Conservation (phyloP, 306 rosid species). For the Prunus kanzakura region DNA sequence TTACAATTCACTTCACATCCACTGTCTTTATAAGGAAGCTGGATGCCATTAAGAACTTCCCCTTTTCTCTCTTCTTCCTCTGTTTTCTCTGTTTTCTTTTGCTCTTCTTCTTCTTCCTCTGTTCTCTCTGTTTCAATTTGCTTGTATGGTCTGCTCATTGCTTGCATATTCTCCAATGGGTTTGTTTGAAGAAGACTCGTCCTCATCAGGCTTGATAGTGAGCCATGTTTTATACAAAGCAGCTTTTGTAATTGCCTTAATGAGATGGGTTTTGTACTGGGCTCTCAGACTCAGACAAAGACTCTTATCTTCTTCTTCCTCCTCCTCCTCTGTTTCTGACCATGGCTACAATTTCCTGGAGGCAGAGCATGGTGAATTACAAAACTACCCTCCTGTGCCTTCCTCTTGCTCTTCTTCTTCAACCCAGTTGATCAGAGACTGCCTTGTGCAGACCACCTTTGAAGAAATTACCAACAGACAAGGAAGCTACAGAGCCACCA, state of each 20-base stretch:
- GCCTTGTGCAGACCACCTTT: slow-evolving; percentile 44
- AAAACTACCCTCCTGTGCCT: neutral
- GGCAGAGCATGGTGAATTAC: neutral
- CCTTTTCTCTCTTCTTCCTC: slow-evolving; percentile 33
- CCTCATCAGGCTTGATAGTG: slow-evolving; percentile 38
- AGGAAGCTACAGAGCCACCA: neutral
- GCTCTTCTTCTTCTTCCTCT: neutral
- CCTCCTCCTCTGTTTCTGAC: neutral
- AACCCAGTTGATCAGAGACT: slow-evolving; percentile 39
- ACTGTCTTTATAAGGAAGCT: slow-evolving; percentile 50
- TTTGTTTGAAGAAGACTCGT: slow-evolving; percentile 33
- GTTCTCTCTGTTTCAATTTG: neutral
- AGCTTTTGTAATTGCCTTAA: slow-evolving; percentile 57
- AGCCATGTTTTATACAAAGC: slow-evolving; percentile 57
- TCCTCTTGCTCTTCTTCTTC: slow-evolving; percentile 24
- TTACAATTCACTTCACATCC: neutral
- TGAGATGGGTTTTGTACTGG: slow-evolving; percentile 62
- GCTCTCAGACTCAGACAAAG: slow-evolving; percentile 27
- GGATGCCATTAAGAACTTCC: slow-evolving; percentile 35
- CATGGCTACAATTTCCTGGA: neutral
- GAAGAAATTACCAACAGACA: slow-evolving; percentile 41
- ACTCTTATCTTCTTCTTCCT: neutral
- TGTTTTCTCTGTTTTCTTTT: neutral
- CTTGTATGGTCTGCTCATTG: neutral
- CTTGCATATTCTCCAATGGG: slow-evolving; percentile 34